A percentile compares a stretch with the other conserved stretches of the same genome.
These are phyloP conservation scores for Candida anglica DNA, from an alignment of 805 yeast genomes.

Conservation along the genomic window DNA sequence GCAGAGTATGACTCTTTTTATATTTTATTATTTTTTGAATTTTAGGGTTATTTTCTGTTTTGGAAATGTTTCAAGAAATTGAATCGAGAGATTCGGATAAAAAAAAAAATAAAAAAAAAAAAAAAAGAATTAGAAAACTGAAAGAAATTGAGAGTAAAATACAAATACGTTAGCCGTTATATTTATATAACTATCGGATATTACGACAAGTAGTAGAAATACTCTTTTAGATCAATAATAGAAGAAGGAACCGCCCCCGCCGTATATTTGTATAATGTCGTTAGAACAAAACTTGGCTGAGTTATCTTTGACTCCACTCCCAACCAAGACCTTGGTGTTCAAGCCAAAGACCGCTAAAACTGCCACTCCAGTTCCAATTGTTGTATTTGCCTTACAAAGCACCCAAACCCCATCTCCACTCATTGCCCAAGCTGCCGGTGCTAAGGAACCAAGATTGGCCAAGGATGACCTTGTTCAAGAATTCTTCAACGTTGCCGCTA, in stretches of 20 bases:
- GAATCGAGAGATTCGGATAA: no score
- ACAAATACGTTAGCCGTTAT: no score
- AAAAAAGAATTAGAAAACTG: no score
- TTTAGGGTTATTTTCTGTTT: background rate
- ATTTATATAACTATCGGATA: no score
- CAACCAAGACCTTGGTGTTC: slow-evolving; percentile 76
- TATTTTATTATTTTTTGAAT: background rate
- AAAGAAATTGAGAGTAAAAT: no score
- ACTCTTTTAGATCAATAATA: no score
- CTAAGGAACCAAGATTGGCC: slow-evolving; percentile 86
- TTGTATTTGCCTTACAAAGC: slow-evolving; percentile 69
- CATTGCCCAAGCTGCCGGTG: slow-evolving; percentile 63
- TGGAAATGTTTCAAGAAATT: no score
- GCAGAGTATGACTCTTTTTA: background rate
- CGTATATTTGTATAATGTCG: slow-evolving; percentile 46
- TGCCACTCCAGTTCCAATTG: slow-evolving; percentile 72
- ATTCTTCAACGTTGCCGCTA: slow-evolving; percentile 54
- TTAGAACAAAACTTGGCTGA: slow-evolving; percentile 66
- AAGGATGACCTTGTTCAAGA: slow-evolving; percentile 71
- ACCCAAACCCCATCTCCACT: slow-evolving; percentile 66
- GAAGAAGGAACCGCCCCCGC: no score
- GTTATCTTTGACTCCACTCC: slow-evolving; percentile 54
- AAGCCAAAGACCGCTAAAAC: slow-evolving; percentile 89
- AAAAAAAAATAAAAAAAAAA: no score
- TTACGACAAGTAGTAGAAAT: no score